Base-by-base conservation (phyloP, 345 rosid species). In the Salix brachista region DNA sequence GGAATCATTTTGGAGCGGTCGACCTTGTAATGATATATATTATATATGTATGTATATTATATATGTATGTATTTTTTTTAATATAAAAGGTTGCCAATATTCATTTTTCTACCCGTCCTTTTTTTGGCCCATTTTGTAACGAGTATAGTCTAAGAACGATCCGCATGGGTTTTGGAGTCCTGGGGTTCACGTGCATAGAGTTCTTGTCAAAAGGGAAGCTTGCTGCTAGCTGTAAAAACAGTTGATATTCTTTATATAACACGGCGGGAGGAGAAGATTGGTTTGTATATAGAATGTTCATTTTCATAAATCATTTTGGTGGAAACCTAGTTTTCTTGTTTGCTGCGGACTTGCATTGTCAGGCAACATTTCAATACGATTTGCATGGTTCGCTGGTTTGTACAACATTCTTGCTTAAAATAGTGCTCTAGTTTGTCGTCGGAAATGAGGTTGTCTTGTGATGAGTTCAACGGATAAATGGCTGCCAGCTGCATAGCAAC, bases 41-140 rank as follows among this genome's bases (percentile, higher is more conserved):
- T 30, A 30, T 30, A 30, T 3, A 30, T 30, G 32, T 30, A 3
- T 30, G 32, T 30, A 34, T 4, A 34, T 3, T 32, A 26, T 32
- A 4, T 46, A 32, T 48, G 34, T 32, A 32, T 32, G 34, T 32
- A 3, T 32, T 32, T 79, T 74, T 69, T 64, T 52, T 46, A 34
- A 34, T 6, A 61, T 19, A 61, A 44, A 14, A 62, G 48, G 50
- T 69, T 62, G 78, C 32, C 61, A 65, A 69, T 69, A 69, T 79
- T 73, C 70, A 44, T 79, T 37, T 8, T 48, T 16, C 11, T 12
- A 6, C 1, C 8, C 3, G 18, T 14, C 42, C 6, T 16, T 8
- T 58, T 39, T n/a, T 19, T n/a, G 28, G 21, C 71, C 25, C 71
- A 71, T 75, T 75, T 65, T 80, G 82, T 74, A 79, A 67, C 3